Evolutionary conservation across 495 filamentous ascomycete genomes (phyloP).

Genomic region (Penicillium ochrochloron): DNA sequence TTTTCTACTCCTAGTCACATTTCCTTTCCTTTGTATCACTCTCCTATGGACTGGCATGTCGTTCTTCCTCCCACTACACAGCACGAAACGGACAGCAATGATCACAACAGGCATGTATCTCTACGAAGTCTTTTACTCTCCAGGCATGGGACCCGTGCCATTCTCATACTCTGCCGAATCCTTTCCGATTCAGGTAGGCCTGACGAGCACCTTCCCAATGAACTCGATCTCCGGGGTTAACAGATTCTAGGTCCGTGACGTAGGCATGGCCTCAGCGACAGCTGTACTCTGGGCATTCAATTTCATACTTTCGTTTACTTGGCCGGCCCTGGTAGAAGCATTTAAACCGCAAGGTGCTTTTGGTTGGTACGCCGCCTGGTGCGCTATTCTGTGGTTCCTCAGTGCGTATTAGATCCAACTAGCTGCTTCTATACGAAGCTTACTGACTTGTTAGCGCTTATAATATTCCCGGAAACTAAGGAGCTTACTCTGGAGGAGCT

Average conservation of each 20-base stretch:
- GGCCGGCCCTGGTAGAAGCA: slow-evolving; percentile 51
- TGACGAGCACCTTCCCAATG: neutral
- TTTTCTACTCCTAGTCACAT: slow-evolving; percentile 64
- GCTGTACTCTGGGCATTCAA: slow-evolving; percentile 57
- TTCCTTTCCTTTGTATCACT: slow-evolving; percentile 11
- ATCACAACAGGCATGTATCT: slow-evolving; percentile 57
- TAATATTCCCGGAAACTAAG: neutral
- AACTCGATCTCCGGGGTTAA: neutral
- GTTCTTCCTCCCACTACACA: slow-evolving; percentile 47
- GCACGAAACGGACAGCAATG: slow-evolving; percentile 48
- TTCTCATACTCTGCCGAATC: slow-evolving; percentile 64
- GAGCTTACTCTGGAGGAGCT: slow-evolving; percentile 1
- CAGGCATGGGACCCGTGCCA: slow-evolving; percentile 61
- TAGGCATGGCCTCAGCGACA: slow-evolving; percentile 69
- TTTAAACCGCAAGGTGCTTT: slow-evolving; percentile 62
- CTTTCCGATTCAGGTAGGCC: slow-evolving; percentile 55
- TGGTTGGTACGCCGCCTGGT: slow-evolving; percentile 66
- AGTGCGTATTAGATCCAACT: neutral
- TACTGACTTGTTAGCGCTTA: neutral
- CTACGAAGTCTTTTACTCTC: slow-evolving; percentile 57
- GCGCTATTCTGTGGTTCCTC: slow-evolving; percentile 40
- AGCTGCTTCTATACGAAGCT: neutral
- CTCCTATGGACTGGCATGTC: slow-evolving; percentile 63
- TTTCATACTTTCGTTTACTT: slow-evolving; percentile 62
- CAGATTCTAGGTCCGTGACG: slow-evolving; percentile 51